Evolutionary conservation across 306 rosid genomes (phyloP).

Genomic region (Quillaja saponaria): DNA sequence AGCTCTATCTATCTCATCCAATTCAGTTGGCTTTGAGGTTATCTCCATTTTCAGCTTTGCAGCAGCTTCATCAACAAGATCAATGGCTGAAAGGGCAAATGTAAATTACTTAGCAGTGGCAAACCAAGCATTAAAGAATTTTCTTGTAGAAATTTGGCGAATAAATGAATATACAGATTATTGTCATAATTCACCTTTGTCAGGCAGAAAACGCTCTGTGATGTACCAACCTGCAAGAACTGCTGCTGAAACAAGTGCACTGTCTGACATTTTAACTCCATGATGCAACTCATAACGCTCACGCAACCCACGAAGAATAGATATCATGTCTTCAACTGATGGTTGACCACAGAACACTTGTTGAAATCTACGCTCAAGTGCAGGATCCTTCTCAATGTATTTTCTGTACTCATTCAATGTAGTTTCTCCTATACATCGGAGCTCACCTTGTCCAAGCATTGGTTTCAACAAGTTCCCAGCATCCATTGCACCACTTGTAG

Average conservation of each 20-base stretch:
- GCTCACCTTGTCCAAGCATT: slow-evolving; percentile 98
- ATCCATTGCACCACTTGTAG: slow-evolving; percentile 98
- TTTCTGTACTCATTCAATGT: slow-evolving; percentile 90
- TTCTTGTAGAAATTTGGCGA: not conserved
- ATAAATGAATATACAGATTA: not conserved
- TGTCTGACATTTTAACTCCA: slow-evolving; percentile 95
- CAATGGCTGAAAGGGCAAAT: slow-evolving; percentile 69
- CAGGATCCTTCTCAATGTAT: slow-evolving; percentile 96
- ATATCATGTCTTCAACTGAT: slow-evolving; percentile 86
- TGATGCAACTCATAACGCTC: slow-evolving; percentile 98
- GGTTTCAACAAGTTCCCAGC: slow-evolving; percentile 97
- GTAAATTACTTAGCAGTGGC: slow-evolving; percentile 18
- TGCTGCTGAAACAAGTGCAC: slow-evolving; percentile 96
- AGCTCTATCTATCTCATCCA: slow-evolving; percentile 88
- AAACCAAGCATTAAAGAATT: slow-evolving; percentile 12
- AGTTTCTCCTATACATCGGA: slow-evolving; percentile 95
- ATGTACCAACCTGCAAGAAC: slow-evolving; percentile 90
- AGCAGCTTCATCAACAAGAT: slow-evolving; percentile 98
- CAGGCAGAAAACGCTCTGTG: slow-evolving; percentile 91
- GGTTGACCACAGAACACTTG: slow-evolving; percentile 94
- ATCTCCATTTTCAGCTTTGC: slow-evolving; percentile 97
- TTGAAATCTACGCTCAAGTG: slow-evolving; percentile 95
- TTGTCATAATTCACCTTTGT: slow-evolving; percentile 59
- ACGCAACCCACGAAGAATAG: slow-evolving; percentile 96
- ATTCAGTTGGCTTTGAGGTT: slow-evolving; percentile 92